Evolutionary conservation across 257 asterid species (phyloP).

Genomic region (Nicotiana benthamiana): DNA sequence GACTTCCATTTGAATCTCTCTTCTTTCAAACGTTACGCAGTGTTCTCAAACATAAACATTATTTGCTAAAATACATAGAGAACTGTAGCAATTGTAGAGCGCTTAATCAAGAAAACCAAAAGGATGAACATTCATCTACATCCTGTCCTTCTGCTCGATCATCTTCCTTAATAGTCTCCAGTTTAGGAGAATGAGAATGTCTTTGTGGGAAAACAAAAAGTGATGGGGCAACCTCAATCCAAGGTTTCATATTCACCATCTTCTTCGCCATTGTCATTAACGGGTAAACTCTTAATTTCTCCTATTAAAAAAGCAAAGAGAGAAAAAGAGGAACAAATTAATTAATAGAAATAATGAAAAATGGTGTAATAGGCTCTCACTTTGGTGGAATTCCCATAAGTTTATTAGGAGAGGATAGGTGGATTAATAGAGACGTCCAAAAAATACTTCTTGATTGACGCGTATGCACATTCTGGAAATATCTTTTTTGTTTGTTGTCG

Average conservation of each 20-base stretch:
- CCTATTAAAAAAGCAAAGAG: not conserved
- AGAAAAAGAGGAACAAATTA: not conserved
- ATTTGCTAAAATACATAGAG: not conserved
- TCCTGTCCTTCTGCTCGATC: conserved; percentile 17
- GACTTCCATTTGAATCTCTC: not conserved
- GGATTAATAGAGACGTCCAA: not conserved
- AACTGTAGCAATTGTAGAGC: not conserved
- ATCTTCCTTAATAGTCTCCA: conserved; percentile 37
- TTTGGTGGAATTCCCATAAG: not conserved
- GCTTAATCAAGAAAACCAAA: not conserved
- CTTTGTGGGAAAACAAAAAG: conserved; percentile 20
- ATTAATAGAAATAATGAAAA: not conserved
- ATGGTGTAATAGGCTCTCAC: not conserved
- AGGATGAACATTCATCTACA: not conserved
- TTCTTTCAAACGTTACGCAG: not conserved
- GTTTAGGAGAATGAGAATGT: conserved; percentile 29
- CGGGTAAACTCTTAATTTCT: not conserved
- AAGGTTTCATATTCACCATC: conserved; percentile 1
- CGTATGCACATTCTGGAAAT: not conserved
- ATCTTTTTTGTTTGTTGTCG: no score
- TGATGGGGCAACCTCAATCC: conserved; percentile 35
- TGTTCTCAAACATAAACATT: not conserved
- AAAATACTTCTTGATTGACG: not conserved
- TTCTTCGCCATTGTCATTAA: not conserved
- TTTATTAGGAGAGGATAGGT: not conserved